A percentile compares a stretch with the other conserved stretches of the same genome.
Evolutionary conservation across 2,329 filamentous ascomycete genomes (phyloP).

Genomic region (Sclerotinia trifoliorum): DNA sequence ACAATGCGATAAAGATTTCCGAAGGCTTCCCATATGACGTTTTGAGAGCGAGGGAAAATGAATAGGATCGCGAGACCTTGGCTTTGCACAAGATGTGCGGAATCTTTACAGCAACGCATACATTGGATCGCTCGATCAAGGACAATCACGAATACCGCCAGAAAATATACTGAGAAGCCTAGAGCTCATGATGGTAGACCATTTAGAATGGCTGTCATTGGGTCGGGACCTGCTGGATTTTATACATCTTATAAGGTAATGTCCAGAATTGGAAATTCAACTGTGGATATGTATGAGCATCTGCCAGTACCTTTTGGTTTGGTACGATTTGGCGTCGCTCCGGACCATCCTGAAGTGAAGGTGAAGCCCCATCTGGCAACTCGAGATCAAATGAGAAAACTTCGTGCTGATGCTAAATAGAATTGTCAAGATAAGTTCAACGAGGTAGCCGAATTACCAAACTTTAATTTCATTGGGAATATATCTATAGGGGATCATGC

Average conservation of each 20-base stretch:
- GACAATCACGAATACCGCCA: background rate
- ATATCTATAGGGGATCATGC: constrained; percentile 66
- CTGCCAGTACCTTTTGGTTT: constrained; percentile 90
- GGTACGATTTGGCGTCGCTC: constrained; percentile 92
- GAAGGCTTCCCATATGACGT: constrained; percentile 28
- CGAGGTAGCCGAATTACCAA: constrained; percentile 76
- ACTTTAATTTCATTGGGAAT: constrained; percentile 91
- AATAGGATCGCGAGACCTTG: constrained; percentile 29
- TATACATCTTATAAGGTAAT: constrained; percentile 88
- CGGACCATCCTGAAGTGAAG: constrained; percentile 98
- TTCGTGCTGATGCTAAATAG: constrained; percentile 46
- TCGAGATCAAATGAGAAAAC: constrained; percentile 12
- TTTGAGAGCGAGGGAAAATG: constrained; percentile 29
- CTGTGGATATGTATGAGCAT: constrained; percentile 94
- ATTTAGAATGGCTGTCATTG: constrained; percentile 82
- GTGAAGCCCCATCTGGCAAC: constrained; percentile 45
- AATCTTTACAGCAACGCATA: constrained; percentile 21
- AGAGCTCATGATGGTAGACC: constrained; percentile 44
- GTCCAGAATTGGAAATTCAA: constrained; percentile 66
- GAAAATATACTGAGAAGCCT: constrained; percentile 34
- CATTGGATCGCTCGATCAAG: constrained; percentile 5
- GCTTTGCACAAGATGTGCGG: constrained; percentile 36
- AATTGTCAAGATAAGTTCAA: constrained; percentile 95
- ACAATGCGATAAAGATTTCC: constrained; percentile 28
- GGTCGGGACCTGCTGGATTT: constrained; percentile 93